Conservation (phyloP, 257 asterid species). For the Plectranthus barbatus region DNA sequence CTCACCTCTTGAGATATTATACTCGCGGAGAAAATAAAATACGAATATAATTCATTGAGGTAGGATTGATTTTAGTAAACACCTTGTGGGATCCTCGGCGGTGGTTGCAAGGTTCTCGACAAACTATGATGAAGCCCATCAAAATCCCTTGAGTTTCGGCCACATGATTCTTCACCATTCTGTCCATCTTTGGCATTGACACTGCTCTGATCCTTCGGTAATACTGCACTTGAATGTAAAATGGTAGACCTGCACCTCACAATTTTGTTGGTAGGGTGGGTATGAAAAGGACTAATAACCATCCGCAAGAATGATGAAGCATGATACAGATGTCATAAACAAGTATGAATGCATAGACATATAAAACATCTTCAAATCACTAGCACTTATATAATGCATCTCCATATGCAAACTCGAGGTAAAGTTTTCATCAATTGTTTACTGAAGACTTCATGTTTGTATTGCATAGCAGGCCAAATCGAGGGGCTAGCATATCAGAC, state of each 20-base stretch:
- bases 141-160: slow-evolving; percentile 35
- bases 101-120: slow-evolving; percentile 45
- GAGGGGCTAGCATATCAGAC: no score
- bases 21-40: not conserved
- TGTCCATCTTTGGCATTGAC: slow-evolving; percentile 34
- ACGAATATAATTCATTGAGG: not conserved
- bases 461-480: no score
- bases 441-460: no score
- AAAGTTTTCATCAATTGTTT: not conserved
- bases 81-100: slow-evolving; percentile 60
- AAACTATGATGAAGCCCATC: slow-evolving; percentile 39
- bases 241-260: slow-evolving; percentile 49
- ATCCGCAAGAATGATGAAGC: not conserved
- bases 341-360: no score
- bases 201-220: slow-evolving; percentile 39
- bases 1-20: not conserved
- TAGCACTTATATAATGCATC: not conserved
- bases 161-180: slow-evolving; percentile 40
- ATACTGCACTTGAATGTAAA: slow-evolving; percentile 55
- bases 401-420: not conserved
- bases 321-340: not conserved
- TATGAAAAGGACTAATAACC: not conserved
- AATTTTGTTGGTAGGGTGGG: not conserved
- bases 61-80: not conserved
- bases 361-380: no score